Evolutionary conservation across 176 grass and related monocot genomes (phyloP).

Genomic region (Canna indica): DNA sequence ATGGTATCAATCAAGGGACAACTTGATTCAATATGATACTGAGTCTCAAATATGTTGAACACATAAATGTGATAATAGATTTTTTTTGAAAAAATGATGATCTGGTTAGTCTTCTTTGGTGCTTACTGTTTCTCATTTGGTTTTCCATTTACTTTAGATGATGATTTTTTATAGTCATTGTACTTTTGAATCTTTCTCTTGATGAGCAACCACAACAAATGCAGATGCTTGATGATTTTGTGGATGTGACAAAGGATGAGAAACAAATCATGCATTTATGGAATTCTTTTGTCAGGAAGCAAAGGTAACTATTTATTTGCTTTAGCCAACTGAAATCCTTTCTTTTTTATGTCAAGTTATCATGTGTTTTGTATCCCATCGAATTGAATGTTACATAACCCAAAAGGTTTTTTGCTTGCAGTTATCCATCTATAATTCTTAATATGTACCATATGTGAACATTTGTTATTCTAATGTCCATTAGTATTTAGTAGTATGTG

Average conservation of each 20-base stretch:
- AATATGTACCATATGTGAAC: neutral
- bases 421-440: neutral
- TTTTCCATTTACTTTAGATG: too few relatives aligned
- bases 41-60: too few relatives aligned
- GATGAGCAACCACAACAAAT: neutral
- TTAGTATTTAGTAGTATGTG: too few relatives aligned
- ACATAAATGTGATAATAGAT: too few relatives aligned
- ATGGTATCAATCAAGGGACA: too few relatives aligned
- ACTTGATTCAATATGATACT: too few relatives aligned
- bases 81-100: too few relatives aligned
- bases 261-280: constrained; percentile 86
- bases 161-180: neutral
- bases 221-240: constrained; percentile 85
- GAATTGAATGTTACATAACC: neutral
- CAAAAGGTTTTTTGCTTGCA: neutral
- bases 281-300: constrained; percentile 87
- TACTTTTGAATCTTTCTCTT: neutral
- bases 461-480: too few relatives aligned
- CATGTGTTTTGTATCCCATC: neutral
- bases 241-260: constrained; percentile 67
- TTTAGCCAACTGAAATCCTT: neutral
- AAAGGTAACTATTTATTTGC: constrained; percentile 41
- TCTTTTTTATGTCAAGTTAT: neutral
- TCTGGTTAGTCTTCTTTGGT: too few relatives aligned
- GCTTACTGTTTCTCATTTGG: too few relatives aligned